Conservation (phyloP, 1,139 yeast genomes). For the Pichia sp. region DNA sequence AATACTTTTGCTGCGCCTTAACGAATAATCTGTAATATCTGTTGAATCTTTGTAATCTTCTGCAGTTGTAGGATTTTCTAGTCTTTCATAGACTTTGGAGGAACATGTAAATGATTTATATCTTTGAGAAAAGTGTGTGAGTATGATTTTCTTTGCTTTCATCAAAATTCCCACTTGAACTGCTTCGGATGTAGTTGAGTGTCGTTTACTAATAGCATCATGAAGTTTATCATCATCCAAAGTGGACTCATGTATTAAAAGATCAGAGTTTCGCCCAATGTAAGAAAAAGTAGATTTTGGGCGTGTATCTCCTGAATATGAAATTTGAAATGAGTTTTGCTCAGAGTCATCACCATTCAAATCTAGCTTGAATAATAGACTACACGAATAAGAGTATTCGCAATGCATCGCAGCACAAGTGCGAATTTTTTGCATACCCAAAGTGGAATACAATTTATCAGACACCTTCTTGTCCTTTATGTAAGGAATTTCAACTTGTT, state of each 20-base stretch:
- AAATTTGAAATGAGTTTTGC: conserved; percentile 47
- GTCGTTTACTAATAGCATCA: conserved; percentile 79
- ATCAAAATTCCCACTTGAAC: conserved; percentile 59
- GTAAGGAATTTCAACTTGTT: conserved; percentile 18
- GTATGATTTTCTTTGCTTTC: conserved; percentile 62
- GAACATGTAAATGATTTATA: conserved; percentile 62
- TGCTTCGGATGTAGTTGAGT: conserved; percentile 90
- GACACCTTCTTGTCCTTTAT: conserved; percentile 24
- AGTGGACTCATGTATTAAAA: conserved; percentile 89
- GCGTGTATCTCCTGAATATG: conserved; percentile 94
- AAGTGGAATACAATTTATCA: conserved; percentile 22
- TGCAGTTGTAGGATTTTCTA: conserved; percentile 15
- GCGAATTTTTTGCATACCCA: conserved; percentile 29
- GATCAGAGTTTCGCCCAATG: conserved; percentile 63
- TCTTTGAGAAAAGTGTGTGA: conserved; percentile 91
- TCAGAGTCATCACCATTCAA: conserved; percentile 10
- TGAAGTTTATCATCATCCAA: conserved; percentile 71
- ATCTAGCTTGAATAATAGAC: conserved; percentile 41
- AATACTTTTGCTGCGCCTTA: background rate
- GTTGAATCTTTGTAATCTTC: conserved; percentile 4
- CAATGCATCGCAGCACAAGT: conserved; percentile 84
- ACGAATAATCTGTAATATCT: background rate
- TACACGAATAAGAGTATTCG: conserved; percentile 69
- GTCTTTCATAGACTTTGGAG: conserved; percentile 25
- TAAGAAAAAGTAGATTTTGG: conserved; percentile 56